These are phyloP conservation scores for Auxenochlorella pyrenoidosa DNA, from an alignment of 139 green algal genomes.

Conservation along the genomic window DNA sequence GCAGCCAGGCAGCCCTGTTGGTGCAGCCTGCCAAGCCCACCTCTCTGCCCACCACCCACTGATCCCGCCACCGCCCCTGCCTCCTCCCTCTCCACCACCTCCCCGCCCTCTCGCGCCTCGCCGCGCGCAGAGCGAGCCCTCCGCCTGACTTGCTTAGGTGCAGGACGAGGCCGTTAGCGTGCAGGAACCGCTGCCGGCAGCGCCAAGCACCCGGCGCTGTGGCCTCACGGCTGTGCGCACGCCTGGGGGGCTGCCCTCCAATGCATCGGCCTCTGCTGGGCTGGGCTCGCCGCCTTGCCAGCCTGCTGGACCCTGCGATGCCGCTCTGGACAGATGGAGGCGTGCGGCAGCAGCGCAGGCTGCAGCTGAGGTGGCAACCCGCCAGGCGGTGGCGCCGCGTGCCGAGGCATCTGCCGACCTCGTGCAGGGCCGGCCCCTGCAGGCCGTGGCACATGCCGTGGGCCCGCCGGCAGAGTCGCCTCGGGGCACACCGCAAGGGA, in stretches of 20 bases:
- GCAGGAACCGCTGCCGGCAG: not conserved
- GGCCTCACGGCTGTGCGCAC: not conserved
- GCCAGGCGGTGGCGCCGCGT: not conserved
- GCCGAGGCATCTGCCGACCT: not conserved
- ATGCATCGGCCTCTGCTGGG: not conserved
- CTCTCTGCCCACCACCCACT: not conserved
- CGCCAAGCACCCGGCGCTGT: not conserved
- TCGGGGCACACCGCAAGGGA: not conserved
- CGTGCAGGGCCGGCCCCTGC: not conserved
- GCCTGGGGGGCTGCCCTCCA: not conserved
- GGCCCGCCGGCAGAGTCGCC: not conserved
- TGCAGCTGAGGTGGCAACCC: not conserved
- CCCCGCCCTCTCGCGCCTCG: not conserved
- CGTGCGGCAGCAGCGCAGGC: not conserved
- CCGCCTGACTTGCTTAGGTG: constrained; percentile 9
- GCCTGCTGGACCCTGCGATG: too few relatives aligned
- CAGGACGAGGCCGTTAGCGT: not conserved
- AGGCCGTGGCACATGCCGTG: not conserved
- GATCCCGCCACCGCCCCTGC: not conserved
- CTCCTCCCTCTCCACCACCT: not conserved
- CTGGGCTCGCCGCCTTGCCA: too few relatives aligned
- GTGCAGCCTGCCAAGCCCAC: not conserved
- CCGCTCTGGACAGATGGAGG: too few relatives aligned
- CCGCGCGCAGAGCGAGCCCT: constrained; percentile 19
- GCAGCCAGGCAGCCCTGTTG: not conserved